Evolutionary conservation across 306 rosid species (phyloP), one percentile per base, ranked within the genome.

Genomic region (Ceratonia siliqua): DNA sequence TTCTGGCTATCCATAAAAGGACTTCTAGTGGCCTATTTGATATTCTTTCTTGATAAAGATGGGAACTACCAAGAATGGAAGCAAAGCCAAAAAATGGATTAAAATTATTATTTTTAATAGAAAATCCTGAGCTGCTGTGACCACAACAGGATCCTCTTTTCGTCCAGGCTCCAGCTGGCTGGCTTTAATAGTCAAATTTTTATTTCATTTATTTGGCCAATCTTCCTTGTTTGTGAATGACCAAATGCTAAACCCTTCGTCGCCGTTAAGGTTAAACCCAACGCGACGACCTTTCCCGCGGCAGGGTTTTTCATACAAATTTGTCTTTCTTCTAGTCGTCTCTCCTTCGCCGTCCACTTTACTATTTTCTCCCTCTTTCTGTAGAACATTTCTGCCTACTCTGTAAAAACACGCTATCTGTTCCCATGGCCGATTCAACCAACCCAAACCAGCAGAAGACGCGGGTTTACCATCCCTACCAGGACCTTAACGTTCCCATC

Each of bases 391-490:
- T 52, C 67, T 39, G 24, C 63, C 8, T 8, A 5, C 42, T 36
- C 32, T 28, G 32, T 28, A 66, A 25, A 50, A 27, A 21, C 33
- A 52, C 10, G 57, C 12, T 22, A 25, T 5, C 18, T 3, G 41
- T 54, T 35, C 61, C 69, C 63, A 80, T 89, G 94, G 93, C 88
- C 58, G 88, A 87, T 76, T 78, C 80, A 1, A 72, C 56, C 73
- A 73, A 64, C 0, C 58, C 71, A 36, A 77, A 25, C 12, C 78
- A 89, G 6, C 68, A 74, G 15, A 74, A 48, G 15, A 46, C 76
- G 64, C 85, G 90, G 11, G 68, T 82, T 15, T 90, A 90, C 82
- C 83, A 87, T 57, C 96, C 96, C 9, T 90, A 85, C 77, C 86
- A 84, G 14, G 92, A 90, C 68, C 96, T 87, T 24, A 73, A 87